Evolutionary conservation across 805 yeast species (phyloP), one percentile per base, ranked within the genome.

Genomic region (Ogataea pini): DNA sequence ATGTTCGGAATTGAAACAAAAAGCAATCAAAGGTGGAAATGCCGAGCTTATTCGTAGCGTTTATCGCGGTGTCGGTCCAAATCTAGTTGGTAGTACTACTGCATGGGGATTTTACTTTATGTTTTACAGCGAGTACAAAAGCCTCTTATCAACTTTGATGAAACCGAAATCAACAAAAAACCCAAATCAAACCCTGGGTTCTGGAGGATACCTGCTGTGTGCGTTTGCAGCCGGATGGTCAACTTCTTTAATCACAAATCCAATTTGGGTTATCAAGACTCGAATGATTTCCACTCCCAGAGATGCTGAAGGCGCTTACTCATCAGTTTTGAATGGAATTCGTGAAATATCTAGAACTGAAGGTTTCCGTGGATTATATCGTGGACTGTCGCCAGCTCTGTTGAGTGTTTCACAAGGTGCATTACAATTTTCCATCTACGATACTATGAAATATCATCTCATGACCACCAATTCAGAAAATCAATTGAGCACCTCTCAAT

Each of bases 191-290:
- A 54, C 61, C 7, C 63, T 78, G 38, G 64, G 67, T 18, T 68
- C 82, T 7, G 63, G 68, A 46, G 72, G 76, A 51, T 80, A 81
- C 64, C 58, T 85, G 24, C 46, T 69, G 3, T 69, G 85, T 41
- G 86, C 90, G 2, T 76, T 82, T 41, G 54, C 75, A 1, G 90
- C 97, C 0, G 99, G 99, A 0, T 60, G 82, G 34, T 59, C 82
- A 4, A 89, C 97, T 0, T 78, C 95, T 1, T 47, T 89, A 0
- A 36, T 87, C 13, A 91, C 99, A 1, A 94, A 90, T 62, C 99
- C 99, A 1, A 78, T 92, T 9, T 92, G 99, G 99, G 96, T 94
- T 1, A 65, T 94, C 16, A 94, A 94, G 66, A 94, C 99, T 0
- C 75, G 98, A 52, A 85, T 92, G 55, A 74, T 91, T 59, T 82